Evolutionary conservation across 345 rosid species (phyloP).

Genomic region (Populus ilicifolia): DNA sequence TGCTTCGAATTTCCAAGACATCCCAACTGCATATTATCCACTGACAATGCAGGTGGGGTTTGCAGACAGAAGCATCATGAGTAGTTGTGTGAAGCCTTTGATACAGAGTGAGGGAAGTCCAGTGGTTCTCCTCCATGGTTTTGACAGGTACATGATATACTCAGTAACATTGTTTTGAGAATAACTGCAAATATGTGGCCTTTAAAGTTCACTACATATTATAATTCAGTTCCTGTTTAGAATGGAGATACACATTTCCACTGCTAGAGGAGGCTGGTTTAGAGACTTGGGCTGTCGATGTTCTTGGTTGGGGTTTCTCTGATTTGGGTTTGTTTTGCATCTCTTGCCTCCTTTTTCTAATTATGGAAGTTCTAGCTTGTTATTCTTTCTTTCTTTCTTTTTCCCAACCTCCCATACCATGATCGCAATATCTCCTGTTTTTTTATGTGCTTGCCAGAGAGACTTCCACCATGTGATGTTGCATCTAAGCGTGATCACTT

Average conservation of each 20-base stretch:
- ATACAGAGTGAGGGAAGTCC: slow-evolving; percentile 46
- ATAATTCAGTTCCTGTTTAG: slow-evolving; percentile 81
- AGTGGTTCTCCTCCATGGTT: slow-evolving; percentile 85
- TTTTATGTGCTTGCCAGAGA: slow-evolving; percentile 34
- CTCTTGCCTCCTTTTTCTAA: not conserved
- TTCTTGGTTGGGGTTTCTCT: slow-evolving; percentile 97
- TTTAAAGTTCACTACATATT: slow-evolving; percentile 28
- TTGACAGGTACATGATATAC: slow-evolving; percentile 58
- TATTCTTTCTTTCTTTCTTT: not conserved
- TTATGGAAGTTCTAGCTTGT: not conserved
- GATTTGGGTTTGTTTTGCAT: slow-evolving; percentile 55
- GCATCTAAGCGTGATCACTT: slow-evolving; percentile 69
- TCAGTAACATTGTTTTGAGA: not conserved
- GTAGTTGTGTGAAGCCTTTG: slow-evolving; percentile 76
- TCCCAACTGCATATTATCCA: not conserved
- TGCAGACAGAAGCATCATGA: slow-evolving; percentile 50
- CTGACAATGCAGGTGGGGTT: slow-evolving; percentile 50
- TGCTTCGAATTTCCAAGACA: not conserved
- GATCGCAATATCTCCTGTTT: not conserved
- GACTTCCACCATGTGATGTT: slow-evolving; percentile 59
- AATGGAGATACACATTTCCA: slow-evolving; percentile 84
- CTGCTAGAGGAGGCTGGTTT: slow-evolving; percentile 85
- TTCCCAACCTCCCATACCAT: not conserved
- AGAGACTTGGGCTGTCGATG: slow-evolving; percentile 85
- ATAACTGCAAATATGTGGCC: not conserved